A percentile compares a stretch with the other conserved stretches of the same genome.
These are phyloP conservation scores for Ophidiomyces ophidiicola DNA, from an alignment of 2,329 filamentous ascomycete species.

Conservation along the genomic window DNA sequence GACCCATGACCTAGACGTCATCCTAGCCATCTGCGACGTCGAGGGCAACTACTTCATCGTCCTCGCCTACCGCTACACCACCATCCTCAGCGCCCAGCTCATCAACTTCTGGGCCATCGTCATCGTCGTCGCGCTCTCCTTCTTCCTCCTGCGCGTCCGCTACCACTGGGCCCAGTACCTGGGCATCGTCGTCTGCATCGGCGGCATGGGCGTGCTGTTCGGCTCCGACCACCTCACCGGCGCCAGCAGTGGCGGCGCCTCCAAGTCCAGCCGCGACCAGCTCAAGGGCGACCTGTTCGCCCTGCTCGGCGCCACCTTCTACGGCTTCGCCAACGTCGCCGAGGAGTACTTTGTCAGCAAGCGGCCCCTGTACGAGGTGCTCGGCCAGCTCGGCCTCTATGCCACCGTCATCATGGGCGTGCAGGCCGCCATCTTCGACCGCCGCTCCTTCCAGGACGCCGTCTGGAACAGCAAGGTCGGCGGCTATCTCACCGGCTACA, in stretches of 20 bases:
- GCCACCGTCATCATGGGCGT: slow-evolving; percentile 83
- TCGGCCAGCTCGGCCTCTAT: slow-evolving; percentile 81
- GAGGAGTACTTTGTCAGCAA: slow-evolving; percentile 91
- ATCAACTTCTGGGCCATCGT: slow-evolving; percentile 99
- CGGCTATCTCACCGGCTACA: slow-evolving; percentile 84
- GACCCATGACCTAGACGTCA: slow-evolving; percentile 44
- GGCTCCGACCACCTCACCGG: slow-evolving; percentile 75
- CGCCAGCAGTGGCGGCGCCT: slow-evolving; percentile 44
- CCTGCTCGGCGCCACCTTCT: slow-evolving; percentile 75
- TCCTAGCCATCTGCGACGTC: slow-evolving; percentile 86
- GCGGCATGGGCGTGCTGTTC: slow-evolving; percentile 77
- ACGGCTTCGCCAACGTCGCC: slow-evolving; percentile 79
- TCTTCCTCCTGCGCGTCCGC: slow-evolving; percentile 69
- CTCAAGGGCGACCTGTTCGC: slow-evolving; percentile 90
- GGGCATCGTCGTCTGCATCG: slow-evolving; percentile 82
- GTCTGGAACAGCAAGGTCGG: slow-evolving; percentile 56
- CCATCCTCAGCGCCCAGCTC: slow-evolving; percentile 80
- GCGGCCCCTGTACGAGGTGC: slow-evolving; percentile 79
- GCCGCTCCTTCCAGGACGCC: slow-evolving; percentile 52
- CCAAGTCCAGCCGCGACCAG: slow-evolving; percentile 44
- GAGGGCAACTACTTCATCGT: slow-evolving; percentile 98
- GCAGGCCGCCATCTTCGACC: slow-evolving; percentile 86
- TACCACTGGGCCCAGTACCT: slow-evolving; percentile 77
- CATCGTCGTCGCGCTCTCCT: slow-evolving; percentile 74
- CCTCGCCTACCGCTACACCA: slow-evolving; percentile 83